Percentiles rank a stretch among this genome's conserved stretches.
Conservation (phyloP, 2,329 filamentous ascomycete species). For the Trichoderma harzianum region DNA sequence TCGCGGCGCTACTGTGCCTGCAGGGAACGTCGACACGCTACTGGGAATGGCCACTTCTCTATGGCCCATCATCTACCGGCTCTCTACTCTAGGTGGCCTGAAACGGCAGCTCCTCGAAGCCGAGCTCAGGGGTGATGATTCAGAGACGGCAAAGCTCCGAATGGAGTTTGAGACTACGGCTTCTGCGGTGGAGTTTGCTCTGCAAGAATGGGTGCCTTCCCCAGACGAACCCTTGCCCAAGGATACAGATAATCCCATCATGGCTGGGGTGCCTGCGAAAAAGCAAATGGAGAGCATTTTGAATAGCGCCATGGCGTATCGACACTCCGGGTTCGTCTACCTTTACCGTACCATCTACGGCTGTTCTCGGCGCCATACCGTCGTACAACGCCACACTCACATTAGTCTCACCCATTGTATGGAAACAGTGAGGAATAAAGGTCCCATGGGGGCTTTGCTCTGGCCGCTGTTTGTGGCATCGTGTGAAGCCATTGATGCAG, state of each 20-base stretch:
- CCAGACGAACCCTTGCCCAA: conserved; percentile 29
- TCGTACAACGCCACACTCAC: conserved; percentile 53
- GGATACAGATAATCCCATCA: conserved; percentile 25
- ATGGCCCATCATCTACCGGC: conserved; percentile 61
- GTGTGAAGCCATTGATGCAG: conserved; percentile 52
- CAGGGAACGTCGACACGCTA: conserved; percentile 55
- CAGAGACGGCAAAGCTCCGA: conserved; percentile 46
- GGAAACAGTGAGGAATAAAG: conserved; percentile 51
- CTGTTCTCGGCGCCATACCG: conserved; percentile 43
- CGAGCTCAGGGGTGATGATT: conserved; percentile 38
- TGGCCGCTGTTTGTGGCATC: conserved; percentile 64
- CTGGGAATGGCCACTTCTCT: conserved; percentile 60
- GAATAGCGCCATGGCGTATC: conserved; percentile 59
- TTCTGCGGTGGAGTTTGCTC: conserved; percentile 52
- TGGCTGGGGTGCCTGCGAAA: conserved; percentile 20
- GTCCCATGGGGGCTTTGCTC: conserved; percentile 61
- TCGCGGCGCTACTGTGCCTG: conserved; percentile 42
- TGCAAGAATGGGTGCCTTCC: conserved; percentile 55
- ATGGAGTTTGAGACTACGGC: conserved; percentile 51
- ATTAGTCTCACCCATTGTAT: conserved; percentile 52
- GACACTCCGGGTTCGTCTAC: conserved; percentile 56
- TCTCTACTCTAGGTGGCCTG: conserved; percentile 53
- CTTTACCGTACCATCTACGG: conserved; percentile 54
- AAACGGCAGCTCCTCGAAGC: conserved; percentile 51
- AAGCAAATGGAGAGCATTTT: conserved; percentile 50